Percentiles rank a stretch among this genome's conserved stretches.
Evolutionary conservation across 768 basidiomycete genomes (phyloP).

Genomic region (Rhodotorula babjevae): DNA sequence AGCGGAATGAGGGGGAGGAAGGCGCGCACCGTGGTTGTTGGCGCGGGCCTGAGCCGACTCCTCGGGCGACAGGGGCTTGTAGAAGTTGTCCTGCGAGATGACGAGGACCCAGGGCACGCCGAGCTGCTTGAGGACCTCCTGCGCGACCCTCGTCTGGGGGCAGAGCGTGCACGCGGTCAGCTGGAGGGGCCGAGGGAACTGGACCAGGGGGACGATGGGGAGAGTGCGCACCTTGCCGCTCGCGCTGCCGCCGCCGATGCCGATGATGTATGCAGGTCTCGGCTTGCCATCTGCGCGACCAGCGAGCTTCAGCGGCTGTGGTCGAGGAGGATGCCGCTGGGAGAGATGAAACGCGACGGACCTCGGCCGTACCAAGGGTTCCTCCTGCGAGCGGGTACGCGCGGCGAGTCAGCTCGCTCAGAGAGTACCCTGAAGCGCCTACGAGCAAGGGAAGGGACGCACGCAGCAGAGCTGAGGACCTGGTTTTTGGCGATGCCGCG

Average conservation of each 20-base stretch:
- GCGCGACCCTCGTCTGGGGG: conserved; percentile 38
- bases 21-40: conserved; percentile 60
- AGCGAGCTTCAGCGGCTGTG: background rate
- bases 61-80: conserved; percentile 71
- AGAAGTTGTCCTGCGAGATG: conserved; percentile 92
- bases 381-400: background rate
- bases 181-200: accelerated
- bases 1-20: too few relatives aligned
- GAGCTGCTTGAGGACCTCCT: conserved; percentile 47
- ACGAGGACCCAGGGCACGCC: conserved; percentile 65
- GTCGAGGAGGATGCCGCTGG: background rate
- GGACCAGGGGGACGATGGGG: too few relatives aligned
- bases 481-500: background rate
- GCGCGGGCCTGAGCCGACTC: conserved; percentile 77
- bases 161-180: too few relatives aligned
- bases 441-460: too few relatives aligned
- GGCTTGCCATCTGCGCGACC: conserved; percentile 45
- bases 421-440: too few relatives aligned
- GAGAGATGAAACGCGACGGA: background rate
- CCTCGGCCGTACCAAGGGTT: conserved; percentile 7
- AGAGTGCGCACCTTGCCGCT: conserved; percentile 48
- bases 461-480: background rate
- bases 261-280: conserved; percentile 49
- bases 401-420: too few relatives aligned
- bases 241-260: conserved; percentile 51